A percentile compares a stretch with the other conserved stretches of the same genome.
These are phyloP conservation scores for Microbotryum scabiosae DNA, from an alignment of 1,284 basidiomycete genomes.

Conservation along the genomic window DNA sequence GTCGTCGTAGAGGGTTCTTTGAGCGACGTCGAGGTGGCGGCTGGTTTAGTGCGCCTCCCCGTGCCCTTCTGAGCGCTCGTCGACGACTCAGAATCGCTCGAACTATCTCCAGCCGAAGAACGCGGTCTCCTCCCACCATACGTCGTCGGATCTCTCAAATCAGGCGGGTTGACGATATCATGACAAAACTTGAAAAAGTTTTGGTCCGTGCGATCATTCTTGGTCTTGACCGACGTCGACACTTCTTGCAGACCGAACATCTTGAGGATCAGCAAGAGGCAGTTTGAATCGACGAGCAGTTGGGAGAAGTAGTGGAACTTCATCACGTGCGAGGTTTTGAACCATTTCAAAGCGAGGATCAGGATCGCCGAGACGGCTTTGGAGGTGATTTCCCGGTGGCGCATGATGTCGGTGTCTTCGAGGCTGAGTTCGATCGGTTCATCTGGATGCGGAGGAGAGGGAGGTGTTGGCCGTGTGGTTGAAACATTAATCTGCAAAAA, in stretches of 20 bases:
- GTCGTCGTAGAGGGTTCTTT: no score
- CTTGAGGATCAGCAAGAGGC: constrained; percentile 85
- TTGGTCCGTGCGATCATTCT: constrained; percentile 71
- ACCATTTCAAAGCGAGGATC: constrained; percentile 88
- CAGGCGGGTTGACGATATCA: constrained; percentile 43
- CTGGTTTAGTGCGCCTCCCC: not conserved
- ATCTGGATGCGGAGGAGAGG: constrained; percentile 28
- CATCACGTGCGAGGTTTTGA: constrained; percentile 96
- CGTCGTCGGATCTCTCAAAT: not conserved
- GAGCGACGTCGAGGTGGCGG: not conserved
- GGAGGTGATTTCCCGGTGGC: constrained; percentile 94
- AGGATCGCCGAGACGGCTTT: constrained; percentile 95
- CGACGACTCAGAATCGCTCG: constrained; percentile 29
- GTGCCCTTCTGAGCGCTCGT: not conserved
- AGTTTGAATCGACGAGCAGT: constrained; percentile 89
- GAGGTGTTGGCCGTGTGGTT: not conserved
- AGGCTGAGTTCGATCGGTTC: constrained; percentile 54
- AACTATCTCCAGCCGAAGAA: no score
- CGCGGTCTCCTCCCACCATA: no score
- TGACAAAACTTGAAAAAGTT: constrained; percentile 88
- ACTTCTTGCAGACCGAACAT: constrained; percentile 97
- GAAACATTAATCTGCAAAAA: not conserved
- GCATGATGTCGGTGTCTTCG: constrained; percentile 90
- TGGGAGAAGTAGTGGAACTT: constrained; percentile 97
- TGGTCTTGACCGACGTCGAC: constrained; percentile 67